Evolutionary conservation across 2,329 filamentous ascomycete species (phyloP).

Genomic region (Dichotomopilus funicola): DNA sequence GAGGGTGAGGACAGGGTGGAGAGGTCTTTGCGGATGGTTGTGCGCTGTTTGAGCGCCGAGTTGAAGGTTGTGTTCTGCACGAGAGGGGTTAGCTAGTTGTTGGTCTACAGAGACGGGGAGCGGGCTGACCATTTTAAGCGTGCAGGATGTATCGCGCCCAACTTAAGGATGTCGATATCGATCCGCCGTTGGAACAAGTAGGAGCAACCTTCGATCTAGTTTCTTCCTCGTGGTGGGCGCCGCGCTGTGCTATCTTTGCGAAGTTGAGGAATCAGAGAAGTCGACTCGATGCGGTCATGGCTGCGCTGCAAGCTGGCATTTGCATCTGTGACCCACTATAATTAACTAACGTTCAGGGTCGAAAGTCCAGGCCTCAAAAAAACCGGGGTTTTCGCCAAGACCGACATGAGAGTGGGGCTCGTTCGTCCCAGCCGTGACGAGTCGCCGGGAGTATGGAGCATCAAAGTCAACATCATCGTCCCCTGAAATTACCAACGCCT

Average conservation of each 20-base stretch:
- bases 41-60: constrained; percentile 77
- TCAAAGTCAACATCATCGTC: no score
- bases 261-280: no score
- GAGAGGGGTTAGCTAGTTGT: neutral
- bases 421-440: no score
- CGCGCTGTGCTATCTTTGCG: no score
- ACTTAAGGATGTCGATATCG: no score
- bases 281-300: neutral
- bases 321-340: neutral
- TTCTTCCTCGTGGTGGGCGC: no score
- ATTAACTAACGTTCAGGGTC: neutral
- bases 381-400: neutral
- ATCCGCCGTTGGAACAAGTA: no score
- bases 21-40: constrained; percentile 71
- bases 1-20: constrained; percentile 50
- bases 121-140: neutral
- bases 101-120: neutral
- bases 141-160: neutral
- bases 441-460: no score
- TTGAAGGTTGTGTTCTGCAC: constrained; percentile 76
- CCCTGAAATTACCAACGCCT: no score
- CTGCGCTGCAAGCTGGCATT: constrained; percentile 11
- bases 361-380: neutral
- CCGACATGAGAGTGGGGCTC: no score
- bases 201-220: no score